Evolutionary conservation across 805 yeast species (phyloP), one percentile per base, ranked within the genome.

Genomic region (Starmerella floris): DNA sequence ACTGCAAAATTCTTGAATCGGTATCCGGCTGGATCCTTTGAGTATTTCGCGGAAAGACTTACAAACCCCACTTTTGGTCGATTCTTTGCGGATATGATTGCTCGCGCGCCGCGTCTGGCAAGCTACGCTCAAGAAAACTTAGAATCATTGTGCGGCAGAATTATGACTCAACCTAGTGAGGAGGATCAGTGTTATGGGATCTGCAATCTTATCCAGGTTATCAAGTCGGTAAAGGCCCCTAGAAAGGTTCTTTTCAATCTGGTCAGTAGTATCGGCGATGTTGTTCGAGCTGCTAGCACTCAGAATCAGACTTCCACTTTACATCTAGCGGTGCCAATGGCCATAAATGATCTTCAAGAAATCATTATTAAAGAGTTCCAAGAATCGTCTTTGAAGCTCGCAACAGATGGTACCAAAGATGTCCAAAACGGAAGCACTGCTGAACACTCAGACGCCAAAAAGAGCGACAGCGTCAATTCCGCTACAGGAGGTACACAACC

Each of bases 1-100:
- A 73, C 88, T 36, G 87, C 93, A 6, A 80, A 79, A 57, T 91
- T 81, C 56, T 64, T 91, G 61, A 76, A 85, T 59, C 67, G 95
- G 46, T 88, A 85, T 58, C 76, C 93, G 2, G 73, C 70, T 21
- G 81, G 87, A 50, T 72, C 93, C 3, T 66, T 76, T 39, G 75
- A 74, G 23, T 82, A 77, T 56, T 87, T 83, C 62, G 64, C 72
- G 27, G 73, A 72, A 23, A 77, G 79, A 55, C 71, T 80, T 58
- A 70, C 72, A 25, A 75, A 76, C 39, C 67, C 94, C 42, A 63
- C 67, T 55, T 69, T 67, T 54, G 94, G 81, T 49, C 68, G 75
- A 19, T 70, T 78, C 62, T 70, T 82, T 50, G 77, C 82, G 0
- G 77, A 75, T 44, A 75, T 84, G 53, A 73, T 79, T 9, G 67